phyloP scores from a whole-genome alignment of 73 alveolate species.

The Halteria grandinella region DNA sequence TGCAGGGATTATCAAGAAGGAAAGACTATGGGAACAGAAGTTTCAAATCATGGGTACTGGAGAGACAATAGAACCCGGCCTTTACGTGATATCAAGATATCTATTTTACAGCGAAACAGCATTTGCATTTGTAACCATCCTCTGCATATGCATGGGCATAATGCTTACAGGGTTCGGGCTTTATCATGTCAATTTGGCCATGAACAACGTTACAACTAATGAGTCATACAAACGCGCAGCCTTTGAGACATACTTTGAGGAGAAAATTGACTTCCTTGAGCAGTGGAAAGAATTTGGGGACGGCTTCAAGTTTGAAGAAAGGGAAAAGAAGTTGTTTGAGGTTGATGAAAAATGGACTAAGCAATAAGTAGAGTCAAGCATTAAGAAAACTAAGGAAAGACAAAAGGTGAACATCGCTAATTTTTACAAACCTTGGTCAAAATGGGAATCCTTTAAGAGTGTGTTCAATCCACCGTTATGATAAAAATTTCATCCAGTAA shows the following conservation, averaged over 20 bases:
- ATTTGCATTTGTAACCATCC: conserved; percentile 62
- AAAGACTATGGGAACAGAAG: conserved; percentile 53
- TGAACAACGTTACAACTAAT: conserved; percentile 63
- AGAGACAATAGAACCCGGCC: conserved; percentile 53
- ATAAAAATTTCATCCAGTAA: no score
- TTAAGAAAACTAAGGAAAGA: neutral
- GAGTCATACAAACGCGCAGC: conserved; percentile 66
- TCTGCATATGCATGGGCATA: conserved; percentile 67
- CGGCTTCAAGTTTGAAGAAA: neutral
- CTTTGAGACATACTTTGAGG: neutral
- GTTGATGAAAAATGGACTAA: conserved; percentile 14
- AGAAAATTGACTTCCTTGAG: conserved; percentile 8
- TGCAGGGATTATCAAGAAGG: conserved; percentile 42
- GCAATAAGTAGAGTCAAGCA: neutral
- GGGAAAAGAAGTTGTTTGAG: neutral
- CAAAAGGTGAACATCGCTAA: neutral
- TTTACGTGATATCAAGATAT: conserved; percentile 65
- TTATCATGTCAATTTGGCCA: conserved; percentile 70
- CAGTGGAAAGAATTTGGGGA: conserved; percentile 10
- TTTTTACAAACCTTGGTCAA: neutral
- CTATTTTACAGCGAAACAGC: conserved; percentile 57
- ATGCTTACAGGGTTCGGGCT: conserved; percentile 60
- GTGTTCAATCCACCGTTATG: no score
- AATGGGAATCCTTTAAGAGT: neutral
- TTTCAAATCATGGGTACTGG: conserved; percentile 65